phyloP scores from a whole-genome alignment of 176 grass and related monocot species.

The Triticum turgidum region DNA sequence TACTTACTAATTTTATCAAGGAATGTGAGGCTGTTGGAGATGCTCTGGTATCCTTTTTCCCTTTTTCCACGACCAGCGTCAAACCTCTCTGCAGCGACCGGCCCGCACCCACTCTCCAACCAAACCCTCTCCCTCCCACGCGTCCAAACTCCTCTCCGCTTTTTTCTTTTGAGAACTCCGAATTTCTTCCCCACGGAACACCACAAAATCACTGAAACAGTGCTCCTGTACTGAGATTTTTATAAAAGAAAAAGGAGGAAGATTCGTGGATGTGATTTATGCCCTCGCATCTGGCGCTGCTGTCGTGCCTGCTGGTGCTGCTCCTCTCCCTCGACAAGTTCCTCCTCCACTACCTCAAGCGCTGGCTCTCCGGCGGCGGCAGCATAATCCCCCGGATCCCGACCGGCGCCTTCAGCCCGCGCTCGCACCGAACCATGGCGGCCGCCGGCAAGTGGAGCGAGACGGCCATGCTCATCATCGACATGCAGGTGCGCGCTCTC shows the following conservation, averaged over 20 bases:
- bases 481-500: constrained; percentile 51
- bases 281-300: constrained; percentile 48
- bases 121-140: background rate
- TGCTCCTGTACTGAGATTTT: background rate
- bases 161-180: no score
- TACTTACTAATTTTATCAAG: no score
- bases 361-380: constrained; percentile 10
- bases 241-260: background rate
- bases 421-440: constrained; percentile 19
- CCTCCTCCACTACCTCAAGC: constrained; percentile 47
- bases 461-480: constrained; percentile 73
- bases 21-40: no score
- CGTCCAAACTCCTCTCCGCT: background rate
- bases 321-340: constrained; percentile 47
- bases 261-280: constrained; percentile 32
- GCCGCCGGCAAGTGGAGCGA: constrained; percentile 40
- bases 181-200: background rate
- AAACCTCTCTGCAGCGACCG: no score
- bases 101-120: background rate
- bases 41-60: no score
- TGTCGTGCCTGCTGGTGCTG: constrained; percentile 43
- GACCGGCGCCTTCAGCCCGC: background rate
- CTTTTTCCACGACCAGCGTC: no score
- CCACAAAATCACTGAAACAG: background rate
- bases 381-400: background rate